A percentile compares a stretch with the other conserved stretches of the same genome.
Evolutionary conservation across 192 early-diverging fungal genomes (phyloP).

Genomic region (Obelidium mucronatum): DNA sequence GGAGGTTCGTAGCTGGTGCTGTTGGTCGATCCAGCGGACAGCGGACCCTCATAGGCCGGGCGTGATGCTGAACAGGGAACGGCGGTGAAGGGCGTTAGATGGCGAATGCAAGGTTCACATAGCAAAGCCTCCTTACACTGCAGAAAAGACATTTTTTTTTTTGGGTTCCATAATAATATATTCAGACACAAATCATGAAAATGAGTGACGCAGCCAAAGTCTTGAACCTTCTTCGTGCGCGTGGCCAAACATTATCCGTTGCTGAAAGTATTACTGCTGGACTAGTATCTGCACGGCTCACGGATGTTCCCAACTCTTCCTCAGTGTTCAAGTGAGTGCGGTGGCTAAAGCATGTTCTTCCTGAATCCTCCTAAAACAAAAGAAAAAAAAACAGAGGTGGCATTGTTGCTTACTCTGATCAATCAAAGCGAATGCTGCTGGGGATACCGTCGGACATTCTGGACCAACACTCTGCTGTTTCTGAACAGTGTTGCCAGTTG

Average conservation of each 20-base stretch:
- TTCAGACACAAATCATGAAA: too few relatives aligned
- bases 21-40: too few relatives aligned
- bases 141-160: too few relatives aligned
- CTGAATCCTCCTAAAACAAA: background rate
- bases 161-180: too few relatives aligned
- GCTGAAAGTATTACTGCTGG: slow-evolving; percentile 35
- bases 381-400: slow-evolving; percentile 2
- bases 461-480: slow-evolving; percentile 6
- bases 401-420: slow-evolving; percentile 30
- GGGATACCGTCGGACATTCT: slow-evolving; percentile 7
- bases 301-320: slow-evolving; percentile 14
- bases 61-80: too few relatives aligned
- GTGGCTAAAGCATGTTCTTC: too few relatives aligned
- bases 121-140: too few relatives aligned
- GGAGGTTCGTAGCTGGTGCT: too few relatives aligned
- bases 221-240: background rate
- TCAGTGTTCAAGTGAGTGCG: background rate
- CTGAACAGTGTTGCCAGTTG: background rate
- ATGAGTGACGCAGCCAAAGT: too few relatives aligned
- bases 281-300: slow-evolving; percentile 21
- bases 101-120: too few relatives aligned
- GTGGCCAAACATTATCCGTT: slow-evolving; percentile 11
- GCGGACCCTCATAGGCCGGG: too few relatives aligned
- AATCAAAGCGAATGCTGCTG: slow-evolving; percentile 6
- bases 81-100: too few relatives aligned